Evolutionary conservation across 2,329 filamentous ascomycete genomes (phyloP), one percentile per base, ranked within the genome.

Genomic region (Xylaria sp.): DNA sequence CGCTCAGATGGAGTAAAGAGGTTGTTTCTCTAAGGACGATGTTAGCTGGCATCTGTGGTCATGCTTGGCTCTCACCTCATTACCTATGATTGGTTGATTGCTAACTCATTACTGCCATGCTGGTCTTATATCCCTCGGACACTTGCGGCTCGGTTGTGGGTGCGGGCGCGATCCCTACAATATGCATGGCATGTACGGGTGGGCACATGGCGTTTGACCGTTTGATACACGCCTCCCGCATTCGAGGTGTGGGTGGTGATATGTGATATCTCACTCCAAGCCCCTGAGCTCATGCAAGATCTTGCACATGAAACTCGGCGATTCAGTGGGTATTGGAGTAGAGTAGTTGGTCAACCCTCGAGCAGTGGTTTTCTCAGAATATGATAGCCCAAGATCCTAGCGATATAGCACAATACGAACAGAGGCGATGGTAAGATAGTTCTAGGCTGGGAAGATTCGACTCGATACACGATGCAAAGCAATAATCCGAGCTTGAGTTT

Each of bases 261-360:
- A 20, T 37, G 20, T 54, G 56, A 65, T 59, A 23, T 48, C 50
- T 61, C 57, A 66, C 20, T 50, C 28, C 20, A 55, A 48, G 15
- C 10, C 23, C 23, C 13, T 25, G n/a, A 41, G 18, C 20, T 37
- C 48, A 58, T 58, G 55, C 63, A 58, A 65, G 46, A 65, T 58
- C 23, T 18, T 32, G 63, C 37, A 23, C 44, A 39, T 34, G 55
- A 52, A 37, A 37, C 55, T 52, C 57, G 39, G 63, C 46, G 32
- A 65, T 20, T 13, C 12, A 37, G n/a, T n/a, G 9, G 34, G 10
- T 8, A 10, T 12, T 18, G 4, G 15, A 34, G 28, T 28, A 44
- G 18, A 58, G 13, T 28, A 15, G 10, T 7, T 1, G n/a, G 0
- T 41, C 18, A 28, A 58, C 7, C 2, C 15, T 5, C 10, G 6